A percentile compares a stretch with the other conserved stretches of the same genome.
Evolutionary conservation across 306 rosid genomes (phyloP).

Genomic region (Ochetophila trinervis): DNA sequence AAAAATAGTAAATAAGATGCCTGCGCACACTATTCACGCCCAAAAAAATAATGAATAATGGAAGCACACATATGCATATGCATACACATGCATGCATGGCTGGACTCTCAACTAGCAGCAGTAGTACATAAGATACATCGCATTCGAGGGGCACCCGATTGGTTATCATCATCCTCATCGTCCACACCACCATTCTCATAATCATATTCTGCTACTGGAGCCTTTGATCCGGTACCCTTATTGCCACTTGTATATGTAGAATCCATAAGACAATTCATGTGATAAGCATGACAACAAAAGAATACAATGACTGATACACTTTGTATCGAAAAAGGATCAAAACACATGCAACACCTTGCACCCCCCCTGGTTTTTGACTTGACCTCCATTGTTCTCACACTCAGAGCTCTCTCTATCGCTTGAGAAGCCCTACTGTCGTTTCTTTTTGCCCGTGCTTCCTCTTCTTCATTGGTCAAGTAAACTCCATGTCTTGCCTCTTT

Average conservation of each 20-base stretch:
- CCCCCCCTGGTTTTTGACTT: conserved; percentile 91
- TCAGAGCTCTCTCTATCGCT: conserved; percentile 43
- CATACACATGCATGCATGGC: conserved; percentile 16
- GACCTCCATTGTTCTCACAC: conserved; percentile 46
- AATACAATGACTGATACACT: conserved; percentile 72
- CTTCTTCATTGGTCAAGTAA: conserved; percentile 68
- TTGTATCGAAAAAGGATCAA: conserved; percentile 81
- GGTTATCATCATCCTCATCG: conserved; percentile 32
- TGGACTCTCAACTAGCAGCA: conserved; percentile 65
- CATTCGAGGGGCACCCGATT: conserved; percentile 50
- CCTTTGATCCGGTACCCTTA: conserved; percentile 34
- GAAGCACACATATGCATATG: conserved; percentile 28
- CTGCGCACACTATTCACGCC: neutral
- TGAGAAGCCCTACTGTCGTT: conserved; percentile 48
- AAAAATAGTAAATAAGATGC: neutral
- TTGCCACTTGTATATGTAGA: conserved; percentile 50
- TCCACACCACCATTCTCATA: conserved; percentile 49
- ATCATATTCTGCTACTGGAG: conserved; percentile 30
- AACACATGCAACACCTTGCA: conserved; percentile 96
- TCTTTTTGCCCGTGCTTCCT: conserved; percentile 57
- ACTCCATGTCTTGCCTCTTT: conserved; percentile 90
- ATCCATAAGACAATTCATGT: conserved; percentile 69
- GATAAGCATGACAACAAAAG: conserved; percentile 69
- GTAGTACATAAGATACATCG: conserved; percentile 97
- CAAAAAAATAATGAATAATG: conserved; percentile 12